These are phyloP conservation scores for Croton laevigatus DNA, from an alignment of 441 rosid species.

Conservation along the genomic window DNA sequence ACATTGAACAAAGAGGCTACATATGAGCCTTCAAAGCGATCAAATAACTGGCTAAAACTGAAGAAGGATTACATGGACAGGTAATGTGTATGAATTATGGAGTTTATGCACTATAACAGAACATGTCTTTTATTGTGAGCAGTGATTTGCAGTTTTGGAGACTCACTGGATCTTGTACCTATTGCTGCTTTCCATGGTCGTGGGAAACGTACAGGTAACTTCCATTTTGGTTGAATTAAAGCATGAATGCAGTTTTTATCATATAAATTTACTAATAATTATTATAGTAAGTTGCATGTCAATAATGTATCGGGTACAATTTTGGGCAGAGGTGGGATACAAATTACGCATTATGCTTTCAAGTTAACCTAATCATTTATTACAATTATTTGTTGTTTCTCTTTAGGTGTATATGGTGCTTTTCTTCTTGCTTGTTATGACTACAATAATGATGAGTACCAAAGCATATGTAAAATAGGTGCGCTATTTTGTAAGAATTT, in stretches of 20 bases:
- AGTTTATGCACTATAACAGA: slow-evolving; percentile 6
- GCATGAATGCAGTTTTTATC: background rate
- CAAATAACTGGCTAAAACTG: slow-evolving; percentile 84
- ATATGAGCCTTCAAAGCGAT: slow-evolving; percentile 92
- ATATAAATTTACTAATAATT: background rate
- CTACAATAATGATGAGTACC: slow-evolving; percentile 66
- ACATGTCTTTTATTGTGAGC: background rate
- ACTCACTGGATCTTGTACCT: slow-evolving; percentile 89
- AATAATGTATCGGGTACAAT: background rate
- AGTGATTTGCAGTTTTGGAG: slow-evolving; percentile 67
- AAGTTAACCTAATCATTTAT: slow-evolving; percentile 14
- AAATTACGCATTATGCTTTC: slow-evolving; percentile 2
- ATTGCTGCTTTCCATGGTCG: slow-evolving; percentile 94
- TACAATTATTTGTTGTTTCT: slow-evolving; percentile 24
- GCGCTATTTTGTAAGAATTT: slow-evolving; percentile 21
- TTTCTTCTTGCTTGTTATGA: slow-evolving; percentile 94
- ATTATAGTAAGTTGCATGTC: background rate
- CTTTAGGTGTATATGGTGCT: slow-evolving; percentile 80
- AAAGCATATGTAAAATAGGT: slow-evolving; percentile 95
- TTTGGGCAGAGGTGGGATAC: background rate
- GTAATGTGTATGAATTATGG: slow-evolving; percentile 29
- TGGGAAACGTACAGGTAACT: slow-evolving; percentile 86
- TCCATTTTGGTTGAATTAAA: slow-evolving; percentile 13
- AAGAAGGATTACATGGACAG: slow-evolving; percentile 98
- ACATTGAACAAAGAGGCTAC: slow-evolving; percentile 86